Conservation (phyloP, 495 filamentous ascomycete genomes). For the Lasiosphaeria ovina region DNA sequence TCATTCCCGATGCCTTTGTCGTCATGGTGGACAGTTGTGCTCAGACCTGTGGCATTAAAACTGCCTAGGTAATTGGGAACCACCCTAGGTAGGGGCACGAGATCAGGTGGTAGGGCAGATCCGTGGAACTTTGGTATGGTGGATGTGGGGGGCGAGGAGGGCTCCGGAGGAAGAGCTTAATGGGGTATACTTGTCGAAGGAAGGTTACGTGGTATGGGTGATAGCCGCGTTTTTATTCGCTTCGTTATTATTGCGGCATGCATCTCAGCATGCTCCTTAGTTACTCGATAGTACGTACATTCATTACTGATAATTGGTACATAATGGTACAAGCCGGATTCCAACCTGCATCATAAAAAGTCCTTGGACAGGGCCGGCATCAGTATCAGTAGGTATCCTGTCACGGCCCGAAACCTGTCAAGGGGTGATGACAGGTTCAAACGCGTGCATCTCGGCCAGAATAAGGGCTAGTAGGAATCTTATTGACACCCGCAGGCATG, state of each 20-base stretch:
- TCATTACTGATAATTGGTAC: neutral
- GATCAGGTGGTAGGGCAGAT: neutral
- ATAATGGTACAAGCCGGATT: neutral
- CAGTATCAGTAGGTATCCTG: neutral
- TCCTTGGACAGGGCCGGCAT: neutral
- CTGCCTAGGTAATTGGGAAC: neutral
- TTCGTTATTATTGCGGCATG: neutral
- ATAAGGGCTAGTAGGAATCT: conserved; percentile 5
- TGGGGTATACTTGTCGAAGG: neutral
- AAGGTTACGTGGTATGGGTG: neutral
- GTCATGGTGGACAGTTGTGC: conserved; percentile 48
- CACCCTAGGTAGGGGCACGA: neutral
- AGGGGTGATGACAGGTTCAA: neutral
- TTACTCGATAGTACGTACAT: neutral
- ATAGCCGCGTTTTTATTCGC: neutral
- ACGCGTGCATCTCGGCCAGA: neutral
- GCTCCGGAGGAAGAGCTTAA: neutral
- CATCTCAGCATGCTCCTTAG: neutral
- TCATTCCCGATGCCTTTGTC: conserved; percentile 47
- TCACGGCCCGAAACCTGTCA: neutral
- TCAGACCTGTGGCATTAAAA: conserved; percentile 33
- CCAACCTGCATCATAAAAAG: neutral
- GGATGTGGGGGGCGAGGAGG: too few relatives aligned
- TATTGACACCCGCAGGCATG: too few relatives aligned
- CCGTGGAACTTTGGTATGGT: neutral